phyloP scores from a whole-genome alignment of 306 rosid genomes.

The Medicago lupulina region DNA sequence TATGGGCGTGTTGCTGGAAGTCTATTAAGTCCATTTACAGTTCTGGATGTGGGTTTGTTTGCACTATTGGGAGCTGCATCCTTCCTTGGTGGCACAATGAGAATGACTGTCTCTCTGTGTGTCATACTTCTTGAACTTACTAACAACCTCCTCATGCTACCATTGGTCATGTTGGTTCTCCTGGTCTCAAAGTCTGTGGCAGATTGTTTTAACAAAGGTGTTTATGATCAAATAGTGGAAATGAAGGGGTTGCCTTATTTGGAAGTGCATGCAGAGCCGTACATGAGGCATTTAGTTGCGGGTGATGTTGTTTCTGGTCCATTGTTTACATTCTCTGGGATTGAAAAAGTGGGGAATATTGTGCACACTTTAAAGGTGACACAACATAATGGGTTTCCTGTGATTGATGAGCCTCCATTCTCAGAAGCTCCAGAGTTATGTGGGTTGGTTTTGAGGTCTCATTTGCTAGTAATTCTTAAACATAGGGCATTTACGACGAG shows the following conservation, averaged over 20 bases:
- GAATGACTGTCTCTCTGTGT: constrained; percentile 88
- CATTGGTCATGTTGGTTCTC: constrained; percentile 78
- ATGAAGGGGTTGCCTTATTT: constrained; percentile 74
- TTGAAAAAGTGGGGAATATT: constrained; percentile 76
- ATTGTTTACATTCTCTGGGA: constrained; percentile 61
- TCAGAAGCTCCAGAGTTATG: constrained; percentile 62
- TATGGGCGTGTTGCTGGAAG: constrained; percentile 82
- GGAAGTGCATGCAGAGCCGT: constrained; percentile 82
- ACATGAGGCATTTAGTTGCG: constrained; percentile 72
- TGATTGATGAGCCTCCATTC: constrained; percentile 77
- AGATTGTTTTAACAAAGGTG: constrained; percentile 76
- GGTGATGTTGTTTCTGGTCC: constrained; percentile 83
- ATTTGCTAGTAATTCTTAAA: constrained; percentile 74
- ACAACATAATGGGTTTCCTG: constrained; percentile 76
- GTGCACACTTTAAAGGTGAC: constrained; percentile 57
- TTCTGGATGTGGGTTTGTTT: constrained; percentile 68
- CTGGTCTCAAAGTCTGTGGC: constrained; percentile 77
- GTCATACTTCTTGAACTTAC: constrained; percentile 90
- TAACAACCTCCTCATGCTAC: constrained; percentile 74
- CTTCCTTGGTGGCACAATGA: constrained; percentile 93
- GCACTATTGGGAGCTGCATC: constrained; percentile 89
- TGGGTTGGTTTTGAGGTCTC: constrained; percentile 81
- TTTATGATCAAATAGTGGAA: constrained; percentile 76
- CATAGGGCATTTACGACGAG: constrained; percentile 53
- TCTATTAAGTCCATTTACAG: constrained; percentile 53